phyloP scores from a whole-genome alignment of 208 protist genomes.

The Wallacemonas collosoma region DNA sequence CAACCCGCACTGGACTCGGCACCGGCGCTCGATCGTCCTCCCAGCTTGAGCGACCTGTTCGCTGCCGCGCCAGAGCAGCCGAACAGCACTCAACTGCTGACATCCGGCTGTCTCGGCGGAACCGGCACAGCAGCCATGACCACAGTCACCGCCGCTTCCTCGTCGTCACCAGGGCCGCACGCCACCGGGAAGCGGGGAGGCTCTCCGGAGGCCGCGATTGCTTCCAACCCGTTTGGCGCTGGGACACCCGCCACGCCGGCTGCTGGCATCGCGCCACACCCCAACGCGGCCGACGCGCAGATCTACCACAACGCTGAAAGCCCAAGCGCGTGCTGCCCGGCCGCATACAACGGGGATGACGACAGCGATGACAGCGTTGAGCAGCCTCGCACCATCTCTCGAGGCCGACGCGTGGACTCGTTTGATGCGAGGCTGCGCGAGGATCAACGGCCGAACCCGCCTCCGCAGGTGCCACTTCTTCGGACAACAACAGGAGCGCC shows the following conservation, averaged over 20 bases:
- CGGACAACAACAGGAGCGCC: not conserved
- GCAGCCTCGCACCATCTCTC: not conserved
- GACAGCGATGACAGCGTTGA: not conserved
- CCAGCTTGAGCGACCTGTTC: constrained; percentile 1
- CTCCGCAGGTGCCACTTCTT: not conserved
- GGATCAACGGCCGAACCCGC: not conserved
- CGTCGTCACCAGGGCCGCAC: not conserved
- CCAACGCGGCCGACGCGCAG: not conserved
- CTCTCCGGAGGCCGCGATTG: not conserved
- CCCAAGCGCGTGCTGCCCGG: not conserved
- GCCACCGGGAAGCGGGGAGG: too few relatives aligned
- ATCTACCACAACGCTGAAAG: not conserved
- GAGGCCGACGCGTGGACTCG: not conserved
- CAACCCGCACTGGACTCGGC: too few relatives aligned
- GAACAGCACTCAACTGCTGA: not conserved
- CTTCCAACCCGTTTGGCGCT: not conserved
- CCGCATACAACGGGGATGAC: not conserved
- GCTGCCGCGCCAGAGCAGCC: not conserved
- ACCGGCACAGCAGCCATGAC: not conserved
- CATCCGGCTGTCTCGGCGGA: not conserved
- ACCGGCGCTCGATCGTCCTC: not conserved
- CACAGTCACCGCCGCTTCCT: not conserved
- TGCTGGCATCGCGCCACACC: not conserved
- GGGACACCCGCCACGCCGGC: not conserved
- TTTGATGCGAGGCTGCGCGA: not conserved